Conservation (phyloP, 1,284 basidiomycete genomes). For the Bondarzewia mesenterica region DNA sequence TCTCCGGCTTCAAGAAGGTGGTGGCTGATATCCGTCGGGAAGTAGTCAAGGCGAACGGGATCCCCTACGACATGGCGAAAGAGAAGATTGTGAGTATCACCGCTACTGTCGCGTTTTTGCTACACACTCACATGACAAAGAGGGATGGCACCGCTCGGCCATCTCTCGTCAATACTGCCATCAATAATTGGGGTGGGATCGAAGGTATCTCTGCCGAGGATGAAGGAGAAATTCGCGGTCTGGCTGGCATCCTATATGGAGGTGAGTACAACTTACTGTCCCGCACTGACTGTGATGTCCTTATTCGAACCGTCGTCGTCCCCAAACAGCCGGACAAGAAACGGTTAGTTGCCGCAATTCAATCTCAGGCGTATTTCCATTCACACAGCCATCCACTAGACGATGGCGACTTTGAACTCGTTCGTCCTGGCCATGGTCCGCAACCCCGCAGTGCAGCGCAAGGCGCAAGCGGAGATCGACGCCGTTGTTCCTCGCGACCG, state of each 20-base stretch:
- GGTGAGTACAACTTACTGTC: neutral
- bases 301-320: neutral
- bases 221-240: neutral
- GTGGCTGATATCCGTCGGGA: neutral
- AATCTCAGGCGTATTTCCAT: neutral
- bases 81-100: neutral
- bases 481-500: constrained; percentile 12
- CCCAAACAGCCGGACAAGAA: neutral
- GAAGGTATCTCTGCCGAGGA: neutral
- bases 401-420: constrained; percentile 3
- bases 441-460: constrained; percentile 14
- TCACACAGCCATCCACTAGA: neutral
- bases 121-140: neutral
- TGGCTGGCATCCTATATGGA: constrained; percentile 1
- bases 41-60: neutral
- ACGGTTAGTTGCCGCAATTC: neutral
- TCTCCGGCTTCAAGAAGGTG: constrained; percentile 1
- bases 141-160: neutral
- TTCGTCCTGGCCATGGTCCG: constrained; percentile 8
- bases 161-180: neutral
- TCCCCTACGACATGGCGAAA: constrained; percentile 3
- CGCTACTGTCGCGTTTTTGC: neutral
- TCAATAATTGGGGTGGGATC: neutral
- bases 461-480: constrained; percentile 20
- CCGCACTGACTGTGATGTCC: neutral